Evolutionary conservation across 2,329 filamentous ascomycete species (phyloP), one percentile per base, ranked within the genome.

Genomic region (Emmonsiellopsis sp.): DNA sequence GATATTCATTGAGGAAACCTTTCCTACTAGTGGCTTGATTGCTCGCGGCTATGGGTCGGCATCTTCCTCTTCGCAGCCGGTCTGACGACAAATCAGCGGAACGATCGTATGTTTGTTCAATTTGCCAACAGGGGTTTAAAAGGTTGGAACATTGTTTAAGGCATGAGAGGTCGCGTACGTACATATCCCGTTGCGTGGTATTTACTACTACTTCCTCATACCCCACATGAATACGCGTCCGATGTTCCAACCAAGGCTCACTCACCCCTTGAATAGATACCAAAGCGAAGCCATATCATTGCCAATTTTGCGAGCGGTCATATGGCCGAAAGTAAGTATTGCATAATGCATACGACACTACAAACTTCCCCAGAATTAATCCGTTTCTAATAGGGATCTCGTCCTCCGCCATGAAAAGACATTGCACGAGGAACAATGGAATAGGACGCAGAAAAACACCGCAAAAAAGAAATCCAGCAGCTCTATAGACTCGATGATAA

Each of bases 341-440:
- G 3, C 43, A 44, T 40, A 13, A 7, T 33, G 50, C 39, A 34
- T 46, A 11, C 4, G 10, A 10, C 3, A 21, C 6, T 6, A 36
- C 11, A 14, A 9, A 14, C 36, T 36, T 17, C 14, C n/a, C n/a
- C 37, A 31, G 37, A 48, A 45, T 31, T 55, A 58, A 49, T 55
- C 34, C 40, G 36, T 14, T 6, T 9, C 14, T 21, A 36, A 5
- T 40, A 68, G 64, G 57, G 66, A 69, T 53, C 59, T 69, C n/a
- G 62, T 69, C 11, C 65, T 67, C 49, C 61, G 66, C 45, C 66
- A 69, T 49, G 66, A 68, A 44, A 60, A 63, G 43, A 66, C 66
- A 9, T 55, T 69, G 11, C 66, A 69, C 49, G 58, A 63, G 14
- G 59, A 63, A 40, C 60, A 62, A 50, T 65, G 61, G 54, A 52